Evolutionary conservation across 306 rosid species (phyloP), one percentile per base, ranked within the genome.

Genomic region (Cyamopsis tetragonoloba): DNA sequence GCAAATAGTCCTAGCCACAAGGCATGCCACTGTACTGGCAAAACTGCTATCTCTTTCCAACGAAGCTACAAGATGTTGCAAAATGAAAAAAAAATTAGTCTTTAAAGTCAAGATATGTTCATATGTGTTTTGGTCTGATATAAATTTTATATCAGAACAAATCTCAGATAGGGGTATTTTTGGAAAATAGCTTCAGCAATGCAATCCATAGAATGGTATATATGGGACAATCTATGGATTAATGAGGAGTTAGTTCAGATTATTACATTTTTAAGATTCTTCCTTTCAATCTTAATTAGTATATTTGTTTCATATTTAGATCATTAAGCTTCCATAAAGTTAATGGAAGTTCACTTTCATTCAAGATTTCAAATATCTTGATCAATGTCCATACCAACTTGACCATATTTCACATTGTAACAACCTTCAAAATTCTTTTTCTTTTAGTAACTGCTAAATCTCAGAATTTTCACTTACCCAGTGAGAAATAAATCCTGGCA

Each of bases 11-110:
- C 99, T 46, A 93, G 71, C 64, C 79, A 88, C 46, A 90, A 65
- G 48, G 99, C 99, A 77, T 93, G 97, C 96, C 96, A 93, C 44
- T 93, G 99, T 59, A 93, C 95, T 14, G 89, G 97, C 70, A 90
- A 65, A 77, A 93, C 68, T 26, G 89, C 84, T 32, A 93, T 66
- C 71, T 77, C 95, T 75, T 84, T 82, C 96, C 88, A 69, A 53
- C 88, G 78, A 67, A 85, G 72, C 96, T 95, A 66, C 41, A 65
- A 74, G 19, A 74, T 43, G 51, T 69, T 62, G 62, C 64, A 72
- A 42, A 54, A 57, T 27, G 46, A 75, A 46, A 37, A 75, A 46
- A 37, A 35, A 28, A 3, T 18, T 17, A 18, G 14, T 14, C 49
- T 39, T 60, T 23, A 53, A 68, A 68, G 15, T 72, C 48, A 54